Base-by-base conservation (phyloP, 2,329 filamentous ascomycete genomes). In the Aspergillus melleus region DNA sequence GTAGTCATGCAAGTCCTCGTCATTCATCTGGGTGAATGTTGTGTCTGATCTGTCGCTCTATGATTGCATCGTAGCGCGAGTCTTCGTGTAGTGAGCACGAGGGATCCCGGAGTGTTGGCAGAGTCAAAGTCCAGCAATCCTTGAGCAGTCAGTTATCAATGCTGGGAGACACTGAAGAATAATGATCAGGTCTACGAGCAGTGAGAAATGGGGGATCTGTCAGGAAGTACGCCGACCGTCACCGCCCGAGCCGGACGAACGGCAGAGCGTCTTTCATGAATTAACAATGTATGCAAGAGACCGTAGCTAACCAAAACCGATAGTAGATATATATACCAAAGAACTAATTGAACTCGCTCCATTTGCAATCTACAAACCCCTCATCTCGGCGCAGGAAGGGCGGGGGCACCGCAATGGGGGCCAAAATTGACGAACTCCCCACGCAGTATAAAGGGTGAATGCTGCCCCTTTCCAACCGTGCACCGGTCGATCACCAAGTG, bases 401-500 rank as follows among this genome's bases (percentile, higher is more conserved):
- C 32, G 3, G 32, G 11, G 11, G 32, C 11, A 10, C 32, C 32
- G 10, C 32, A 36, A 12, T 36, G 11, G 32, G 32, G 32, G 32
- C 32, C 32, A 12, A 14, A 36, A 12, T 2, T 11, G 12, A 14
- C 32, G 32, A 36, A 36, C 32, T 12, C 11, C 32, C 10, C 10
- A 36, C 12, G 32, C 32, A 32, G 49, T 26, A 29, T 59, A 47
- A 47, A 46, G 20, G n/a, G 42, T 20, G 3, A 36, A 14, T 12
- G 32, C 14, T 11, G 16, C 42, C 42, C 42, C 16, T 4, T 22
- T 46, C 14, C 30, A 16, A 47, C 19, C 14, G 32, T 36, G 32
- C 32, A 36, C 32, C 11, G 32, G 30, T 12, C 26, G 4, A 58
- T 53, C 77, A 74, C 81, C 80, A 81, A 8, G 77, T 76, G 66